phyloP scores from a whole-genome alignment of 73 alveolate species.

The Breviolum minutum region DNA sequence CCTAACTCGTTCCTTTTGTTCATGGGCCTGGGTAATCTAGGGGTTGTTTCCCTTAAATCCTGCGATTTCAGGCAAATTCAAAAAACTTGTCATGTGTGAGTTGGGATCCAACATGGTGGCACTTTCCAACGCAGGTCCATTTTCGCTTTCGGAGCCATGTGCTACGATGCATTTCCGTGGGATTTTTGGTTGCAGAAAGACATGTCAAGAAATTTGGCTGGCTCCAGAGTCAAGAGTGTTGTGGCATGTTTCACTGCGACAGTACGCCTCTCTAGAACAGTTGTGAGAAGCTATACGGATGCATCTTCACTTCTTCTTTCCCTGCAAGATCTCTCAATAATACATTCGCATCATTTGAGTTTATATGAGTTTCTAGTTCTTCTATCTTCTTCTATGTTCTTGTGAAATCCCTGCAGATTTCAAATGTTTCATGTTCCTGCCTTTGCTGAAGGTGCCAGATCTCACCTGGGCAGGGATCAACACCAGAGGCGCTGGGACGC shows the following conservation, averaged over 20 bases:
- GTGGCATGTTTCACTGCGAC: too few relatives aligned
- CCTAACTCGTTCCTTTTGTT: too few relatives aligned
- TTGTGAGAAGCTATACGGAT: too few relatives aligned
- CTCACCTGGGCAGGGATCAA: slow-evolving; percentile 92
- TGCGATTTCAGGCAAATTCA: not conserved
- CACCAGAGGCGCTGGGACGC: not conserved
- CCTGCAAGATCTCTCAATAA: too few relatives aligned
- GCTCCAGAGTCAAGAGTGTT: not conserved
- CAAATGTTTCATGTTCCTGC: not conserved
- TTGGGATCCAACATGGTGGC: too few relatives aligned
- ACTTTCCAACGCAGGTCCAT: slow-evolving; percentile 32
- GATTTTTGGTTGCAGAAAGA: not conserved
- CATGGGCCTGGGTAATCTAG: too few relatives aligned
- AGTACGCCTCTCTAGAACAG: too few relatives aligned
- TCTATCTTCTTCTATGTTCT: not conserved
- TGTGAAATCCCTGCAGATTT: not conserved
- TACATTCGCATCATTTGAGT: not conserved
- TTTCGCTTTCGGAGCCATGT: slow-evolving; percentile 84
- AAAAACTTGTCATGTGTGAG: not conserved
- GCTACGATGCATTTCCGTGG: slow-evolving; percentile 93
- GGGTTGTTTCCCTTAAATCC: too few relatives aligned
- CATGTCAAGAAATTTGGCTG: not conserved
- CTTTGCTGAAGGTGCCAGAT: slow-evolving; percentile 37
- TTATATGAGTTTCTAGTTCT: not conserved
- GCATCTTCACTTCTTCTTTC: too few relatives aligned